Evolutionary conservation across 148 eudicot genomes (phyloP), one percentile per base, ranked within the genome.

Genomic region (Vaccinium myrtillus): DNA sequence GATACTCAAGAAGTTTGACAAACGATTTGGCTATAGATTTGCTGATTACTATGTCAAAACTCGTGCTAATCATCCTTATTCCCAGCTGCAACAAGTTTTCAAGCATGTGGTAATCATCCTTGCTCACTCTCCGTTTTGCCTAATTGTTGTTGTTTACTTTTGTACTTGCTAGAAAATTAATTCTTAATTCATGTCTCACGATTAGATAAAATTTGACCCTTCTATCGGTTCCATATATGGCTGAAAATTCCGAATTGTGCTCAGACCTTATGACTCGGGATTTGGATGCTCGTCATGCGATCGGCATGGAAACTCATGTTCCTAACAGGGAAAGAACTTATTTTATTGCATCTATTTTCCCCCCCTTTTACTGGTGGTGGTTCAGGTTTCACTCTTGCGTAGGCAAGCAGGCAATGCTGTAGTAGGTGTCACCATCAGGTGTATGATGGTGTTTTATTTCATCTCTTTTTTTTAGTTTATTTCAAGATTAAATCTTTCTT

Each of bases 61-160:
- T 65, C 98, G 98, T 79, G 95, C 98, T 78, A 92, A 94, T 89
- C 98, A 95, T 87, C 98, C 98, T 85, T 94, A 95, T 77, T 95
- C 98, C n/a, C 95, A 93, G 86, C 93, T 95, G 77, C 97, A 95
- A 86, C 98, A 95, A 89, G 97, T 95, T 49, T 94, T 95, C 87
- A 94, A 95, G 92, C 98, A 95, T 79, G 98, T 95, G 95, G 98
- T 95, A 94, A 90, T 86, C 71, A 77, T 56, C 36, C 74, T 55
- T 18, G 75, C 79, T 21, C 65, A 63, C 71, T 55, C 65, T 49
- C 83, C 7, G 18, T 61, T 12, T 15, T 56, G 14, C n/a, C 76
- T 0, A 77, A 30, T 50, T 69, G 15, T 36, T 32, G 8, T 8
- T 23, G 43, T 15, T 81, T 75, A 36, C 69, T 78, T 53, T 18